Evolutionary conservation across 306 rosid genomes (phyloP).

Genomic region (Quercus rubra): DNA sequence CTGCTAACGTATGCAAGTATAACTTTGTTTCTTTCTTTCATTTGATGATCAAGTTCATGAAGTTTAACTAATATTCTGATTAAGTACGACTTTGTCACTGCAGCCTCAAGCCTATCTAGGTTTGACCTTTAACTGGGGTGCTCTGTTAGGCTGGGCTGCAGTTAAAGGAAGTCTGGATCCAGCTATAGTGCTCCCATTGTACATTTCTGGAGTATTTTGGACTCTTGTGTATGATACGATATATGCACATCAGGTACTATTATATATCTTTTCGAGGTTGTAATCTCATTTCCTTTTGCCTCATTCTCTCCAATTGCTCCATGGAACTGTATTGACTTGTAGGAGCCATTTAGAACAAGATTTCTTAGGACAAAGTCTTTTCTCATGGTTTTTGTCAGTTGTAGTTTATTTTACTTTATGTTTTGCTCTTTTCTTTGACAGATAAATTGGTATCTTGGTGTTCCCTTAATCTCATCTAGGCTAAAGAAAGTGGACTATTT

Average conservation of each 20-base stretch:
- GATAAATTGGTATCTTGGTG: neutral
- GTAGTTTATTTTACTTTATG: neutral
- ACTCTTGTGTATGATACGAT: constrained; percentile 92
- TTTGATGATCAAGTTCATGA: constrained; percentile 20
- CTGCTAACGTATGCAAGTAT: neutral
- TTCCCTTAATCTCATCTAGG: too few species aligned
- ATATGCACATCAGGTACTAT: constrained; percentile 91
- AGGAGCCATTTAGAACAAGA: neutral
- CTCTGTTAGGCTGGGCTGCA: constrained; percentile 94
- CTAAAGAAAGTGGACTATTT: too few species aligned
- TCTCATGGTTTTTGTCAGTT: neutral
- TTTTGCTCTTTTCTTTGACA: neutral
- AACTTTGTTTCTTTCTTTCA: neutral
- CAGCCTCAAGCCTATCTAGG: constrained; percentile 98
- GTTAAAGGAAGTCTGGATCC: constrained; percentile 77
- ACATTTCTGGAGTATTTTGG: constrained; percentile 85
- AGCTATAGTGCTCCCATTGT: constrained; percentile 74
- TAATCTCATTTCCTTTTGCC: constrained; percentile 8
- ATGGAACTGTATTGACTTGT: neutral
- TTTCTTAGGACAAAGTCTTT: neutral
- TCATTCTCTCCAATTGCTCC: neutral
- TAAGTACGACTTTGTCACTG: constrained; percentile 23
- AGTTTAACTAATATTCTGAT: constrained; percentile 4
- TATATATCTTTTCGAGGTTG: neutral
- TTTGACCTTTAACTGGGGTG: constrained; percentile 93